Percentiles rank a stretch among this genome's conserved stretches.
Conservation (phyloP, 768 basidiomycete species). For the Gloeostereum incarnatum region DNA sequence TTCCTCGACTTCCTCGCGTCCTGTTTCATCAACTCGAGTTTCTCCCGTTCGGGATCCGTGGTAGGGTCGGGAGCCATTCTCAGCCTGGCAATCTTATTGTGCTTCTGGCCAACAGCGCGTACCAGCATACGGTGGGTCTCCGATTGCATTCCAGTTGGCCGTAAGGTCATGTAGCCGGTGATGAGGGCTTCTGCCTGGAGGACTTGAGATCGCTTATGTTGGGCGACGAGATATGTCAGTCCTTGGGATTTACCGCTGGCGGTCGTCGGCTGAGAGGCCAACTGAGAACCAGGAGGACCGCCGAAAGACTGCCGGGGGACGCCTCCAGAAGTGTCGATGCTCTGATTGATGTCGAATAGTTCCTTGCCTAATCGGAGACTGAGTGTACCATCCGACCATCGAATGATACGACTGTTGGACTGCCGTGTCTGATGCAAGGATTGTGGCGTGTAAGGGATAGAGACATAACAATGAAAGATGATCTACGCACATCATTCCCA, state of each 20-base stretch:
- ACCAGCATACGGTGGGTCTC: constrained; percentile 87
- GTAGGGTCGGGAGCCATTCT: constrained; percentile 75
- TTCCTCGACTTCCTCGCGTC: constrained; percentile 57
- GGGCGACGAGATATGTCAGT: constrained; percentile 82
- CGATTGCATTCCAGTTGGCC: constrained; percentile 85
- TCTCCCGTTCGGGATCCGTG: constrained; percentile 68
- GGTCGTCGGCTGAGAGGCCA: constrained; percentile 22
- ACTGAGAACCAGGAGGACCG: constrained; percentile 28
- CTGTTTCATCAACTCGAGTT: constrained; percentile 55
- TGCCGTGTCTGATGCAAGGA: constrained; percentile 52
- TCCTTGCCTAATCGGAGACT: constrained; percentile 91
- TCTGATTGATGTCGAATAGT: constrained; percentile 82
- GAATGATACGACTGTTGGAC: constrained; percentile 85
- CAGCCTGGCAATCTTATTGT: constrained; percentile 71
- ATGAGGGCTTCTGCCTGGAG: constrained; percentile 81
- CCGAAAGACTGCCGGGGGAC: constrained; percentile 50
- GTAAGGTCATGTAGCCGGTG: constrained; percentile 76
- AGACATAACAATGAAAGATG: constrained; percentile 3
- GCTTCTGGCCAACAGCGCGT: constrained; percentile 76
- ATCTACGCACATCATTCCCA: constrained; percentile 62
- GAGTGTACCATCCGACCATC: constrained; percentile 93
- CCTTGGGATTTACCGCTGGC: constrained; percentile 55
- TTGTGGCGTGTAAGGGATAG: background rate
- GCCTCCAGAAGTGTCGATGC: constrained; percentile 68
- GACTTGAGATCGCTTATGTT: constrained; percentile 78